Base-by-base conservation (phyloP, 352 stramenopile species). In the Elongisporangium prolatum region DNA sequence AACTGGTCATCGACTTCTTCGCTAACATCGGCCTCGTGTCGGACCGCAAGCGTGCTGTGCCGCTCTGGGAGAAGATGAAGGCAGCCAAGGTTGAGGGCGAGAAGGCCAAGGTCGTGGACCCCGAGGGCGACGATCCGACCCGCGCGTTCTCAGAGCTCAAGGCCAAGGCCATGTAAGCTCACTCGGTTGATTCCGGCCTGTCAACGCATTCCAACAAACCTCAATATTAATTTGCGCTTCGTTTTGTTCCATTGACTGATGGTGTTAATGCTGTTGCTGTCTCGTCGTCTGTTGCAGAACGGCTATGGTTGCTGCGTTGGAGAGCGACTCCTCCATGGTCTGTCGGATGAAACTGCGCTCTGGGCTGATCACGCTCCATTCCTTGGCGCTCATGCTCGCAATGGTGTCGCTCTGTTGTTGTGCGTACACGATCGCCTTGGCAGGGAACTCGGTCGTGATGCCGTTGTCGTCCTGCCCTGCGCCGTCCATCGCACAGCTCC, bases 1-100 rank as follows among this genome's bases (percentile, higher is more conserved):
- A 99, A 77, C 68, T 99, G 52, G 93, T 97, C 57, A 99, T 99
- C 70, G 96, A 99, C 75, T 62, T 89, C 4, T 84, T 97, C 54
- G 93, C 94, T 0, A 52, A 69, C 11, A 48, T 99, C 10, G 97
- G 97, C 7, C 72, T 99, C 2, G 93, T 98, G 13, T 91, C 83
- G 65, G 86, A 97, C 59, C 91, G 96, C 50, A 99, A 99, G 79
- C 88, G 95, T 60, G 97, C 91, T 24, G 93, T 88, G 22, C 84
- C 91, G 9, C 91, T 97, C 24, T 99, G 96, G 96, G 86, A 82
- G 28, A 98, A 97, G 82, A 97, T 97, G 59, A 72, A 86, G 57
- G 75, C 74, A 10, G 68, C 71, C 28, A 84, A 84, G 60, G 59
- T 56, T 28, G 62, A 74, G 21, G 68, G 59, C 22, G 55, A 72